Evolutionary conservation across 495 filamentous ascomycete species (phyloP).

Genomic region (Hypoxylon rickii): DNA sequence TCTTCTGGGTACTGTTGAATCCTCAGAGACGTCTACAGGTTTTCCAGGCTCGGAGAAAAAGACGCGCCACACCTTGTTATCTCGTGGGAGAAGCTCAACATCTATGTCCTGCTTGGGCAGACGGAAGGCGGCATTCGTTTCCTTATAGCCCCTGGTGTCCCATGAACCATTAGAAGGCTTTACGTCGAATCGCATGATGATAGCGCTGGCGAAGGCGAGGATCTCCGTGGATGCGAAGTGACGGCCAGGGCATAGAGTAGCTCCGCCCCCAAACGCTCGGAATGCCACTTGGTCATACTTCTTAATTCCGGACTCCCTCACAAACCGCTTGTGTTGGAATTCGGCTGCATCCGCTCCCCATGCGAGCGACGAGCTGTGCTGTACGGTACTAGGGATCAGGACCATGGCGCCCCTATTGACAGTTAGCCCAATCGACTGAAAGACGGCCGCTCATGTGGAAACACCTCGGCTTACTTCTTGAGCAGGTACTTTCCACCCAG

Average conservation of each 20-base stretch:
- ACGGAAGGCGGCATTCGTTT: neutral
- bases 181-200: conserved; percentile 51
- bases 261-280: conserved; percentile 55
- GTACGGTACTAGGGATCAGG: conserved; percentile 20
- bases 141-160: neutral
- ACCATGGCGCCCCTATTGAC: conserved; percentile 24
- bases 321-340: conserved; percentile 49
- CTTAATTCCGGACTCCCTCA: conserved; percentile 18
- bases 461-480: no score
- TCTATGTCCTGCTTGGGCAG: neutral
- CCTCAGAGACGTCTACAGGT: neutral
- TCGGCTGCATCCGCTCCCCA: conserved; percentile 45
- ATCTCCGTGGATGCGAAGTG: conserved; percentile 57
- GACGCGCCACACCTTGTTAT: conserved; percentile 6
- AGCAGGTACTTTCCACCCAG: conserved; percentile 31
- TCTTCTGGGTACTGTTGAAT: neutral
- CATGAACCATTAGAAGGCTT: neutral
- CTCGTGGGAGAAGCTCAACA: conserved; percentile 2
- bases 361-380: conserved; percentile 17
- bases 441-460: no score
- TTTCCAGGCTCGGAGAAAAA: conserved; percentile 12
- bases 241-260: conserved; percentile 54
- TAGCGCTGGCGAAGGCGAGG: conserved; percentile 43
- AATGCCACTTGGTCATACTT: conserved; percentile 43
- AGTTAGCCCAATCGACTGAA: no score